Base-by-base conservation (phyloP, 345 rosid species). In the Corymbia maculata region DNA sequence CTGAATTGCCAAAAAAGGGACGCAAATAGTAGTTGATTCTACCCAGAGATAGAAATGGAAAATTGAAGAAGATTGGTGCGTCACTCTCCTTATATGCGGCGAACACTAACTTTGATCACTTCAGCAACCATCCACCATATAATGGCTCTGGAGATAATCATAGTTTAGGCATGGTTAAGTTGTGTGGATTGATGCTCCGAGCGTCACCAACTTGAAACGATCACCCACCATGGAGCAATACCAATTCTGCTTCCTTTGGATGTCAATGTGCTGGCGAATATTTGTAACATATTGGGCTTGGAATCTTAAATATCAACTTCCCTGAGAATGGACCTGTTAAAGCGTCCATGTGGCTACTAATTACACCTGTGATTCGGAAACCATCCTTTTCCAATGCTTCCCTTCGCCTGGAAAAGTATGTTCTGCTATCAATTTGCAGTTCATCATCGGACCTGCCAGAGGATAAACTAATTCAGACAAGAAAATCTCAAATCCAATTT, bases 281-380 rank as follows among this genome's bases (percentile, higher is more conserved):
- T 44, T 75, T 17, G 84, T 21, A 42, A 87, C 88, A 92, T 1
- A 88, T 30, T 26, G 95, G 96, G 66, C 92, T 95, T 51, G 97
- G 99, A 93, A 97, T 92, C 92, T 95, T 95, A 79, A 97, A 94
- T 80, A 94, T 89, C 14, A 88, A 94, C 86, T 89, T 89, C 57
- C 95, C 95, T 68, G 75, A 50, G 88, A 86, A 87, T 26, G 89
- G 89, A 21, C 94, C 94, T 2, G 92, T 92, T 87, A 95, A 90
- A 89, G 95, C 96, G 92, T 95, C 98, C 94, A 97, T 91, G 87
- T 90, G 93, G 91, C 92, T 91, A 89, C 96, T 93, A 84, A 96
- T 95, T 44, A 94, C 92, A 51, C 97, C 93, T 13, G 89, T 21
- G 28, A 95, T 86, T 11, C 91, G 94, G 85, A 91, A 89, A 9